A percentile compares a stretch with the other conserved stretches of the same genome.
Conservation (phyloP, 106 monocot genomes). For the Platanthera guangdongensis region DNA sequence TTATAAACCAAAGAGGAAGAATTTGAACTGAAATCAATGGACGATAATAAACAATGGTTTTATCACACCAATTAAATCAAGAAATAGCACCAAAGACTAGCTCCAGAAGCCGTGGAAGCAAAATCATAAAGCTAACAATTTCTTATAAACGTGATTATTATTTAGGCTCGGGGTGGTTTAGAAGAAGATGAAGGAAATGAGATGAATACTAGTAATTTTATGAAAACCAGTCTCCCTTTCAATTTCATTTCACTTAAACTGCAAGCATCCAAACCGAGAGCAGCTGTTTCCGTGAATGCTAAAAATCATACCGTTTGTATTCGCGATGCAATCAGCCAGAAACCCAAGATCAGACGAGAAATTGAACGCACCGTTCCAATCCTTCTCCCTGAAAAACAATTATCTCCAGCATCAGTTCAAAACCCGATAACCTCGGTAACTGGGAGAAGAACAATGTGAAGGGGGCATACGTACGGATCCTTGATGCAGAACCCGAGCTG, state of each 20-base stretch:
- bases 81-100: not conserved
- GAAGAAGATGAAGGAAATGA: not conserved
- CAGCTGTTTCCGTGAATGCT: not conserved
- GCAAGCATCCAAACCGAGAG: not conserved
- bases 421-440: not conserved
- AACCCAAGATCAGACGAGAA: constrained; percentile 24
- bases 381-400: constrained; percentile 21
- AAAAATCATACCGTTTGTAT: constrained; percentile 5
- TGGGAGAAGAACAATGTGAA: not conserved
- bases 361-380: constrained; percentile 33
- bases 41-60: not conserved
- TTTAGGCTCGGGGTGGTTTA: not conserved
- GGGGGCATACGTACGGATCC: constrained; percentile 15
- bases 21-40: not conserved
- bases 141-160: not conserved
- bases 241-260: not conserved
- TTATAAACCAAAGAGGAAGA: not conserved
- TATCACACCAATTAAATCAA: not conserved
- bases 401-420: not conserved
- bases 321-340: constrained; percentile 19
- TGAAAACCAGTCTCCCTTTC: not conserved
- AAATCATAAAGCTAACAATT: not conserved
- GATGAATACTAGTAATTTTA: not conserved
- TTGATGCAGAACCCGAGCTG: constrained; percentile 36
- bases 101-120: not conserved